Base-by-base conservation (phyloP, 208 protist species). In the Trypanosoma lewisi region DNA sequence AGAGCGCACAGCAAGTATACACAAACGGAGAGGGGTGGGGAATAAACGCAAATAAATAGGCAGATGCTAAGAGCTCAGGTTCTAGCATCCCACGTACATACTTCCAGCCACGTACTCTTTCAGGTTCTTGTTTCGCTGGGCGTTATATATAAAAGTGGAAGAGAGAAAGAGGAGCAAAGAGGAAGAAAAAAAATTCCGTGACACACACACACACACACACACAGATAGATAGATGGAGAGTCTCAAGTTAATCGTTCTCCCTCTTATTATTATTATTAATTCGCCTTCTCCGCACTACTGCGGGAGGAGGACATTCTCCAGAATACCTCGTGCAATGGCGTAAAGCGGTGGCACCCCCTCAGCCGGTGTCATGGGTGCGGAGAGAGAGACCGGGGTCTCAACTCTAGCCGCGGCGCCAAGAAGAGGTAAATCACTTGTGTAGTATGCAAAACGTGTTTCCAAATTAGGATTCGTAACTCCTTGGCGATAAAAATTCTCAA, bases 291-390 rank as follows among this genome's bases (percentile, higher is more conserved):
- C 6, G 2, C 42, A 41, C 14, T 14, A 25, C n/a, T 34, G 16
- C 5, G 30, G 28, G 31, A 63, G 36, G n/a, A 88, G 56, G 8
- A 91, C 66, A 6, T 81, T 79, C 47, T 91, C 84, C 2, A 96
- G 42, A 37, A 96, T 90, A 36, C 81, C 84, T 23, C 90, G 80
- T 1, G 85, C 86, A 41, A 93, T 93, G 5, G 87, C 87, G 69
- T 96, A 96, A 6, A 96, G 77, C 42, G 85, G 82, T n/a, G 85
- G 90, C 17, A 91, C 77, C 16, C 87, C 90, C 56, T 96, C 87
- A 53, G 76, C 67, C 37, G 76, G 67, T 11, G 72, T 79, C 87
- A 94, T 94, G 8, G 85, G 77, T 2, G 80, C 82, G 0, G 87
- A 91, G 41, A 96, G 71, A 33, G 76, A 92, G 16, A 36, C 68